Base-by-base conservation (phyloP, 176 grass and related monocot species). In the Oryza brachyantha region DNA sequence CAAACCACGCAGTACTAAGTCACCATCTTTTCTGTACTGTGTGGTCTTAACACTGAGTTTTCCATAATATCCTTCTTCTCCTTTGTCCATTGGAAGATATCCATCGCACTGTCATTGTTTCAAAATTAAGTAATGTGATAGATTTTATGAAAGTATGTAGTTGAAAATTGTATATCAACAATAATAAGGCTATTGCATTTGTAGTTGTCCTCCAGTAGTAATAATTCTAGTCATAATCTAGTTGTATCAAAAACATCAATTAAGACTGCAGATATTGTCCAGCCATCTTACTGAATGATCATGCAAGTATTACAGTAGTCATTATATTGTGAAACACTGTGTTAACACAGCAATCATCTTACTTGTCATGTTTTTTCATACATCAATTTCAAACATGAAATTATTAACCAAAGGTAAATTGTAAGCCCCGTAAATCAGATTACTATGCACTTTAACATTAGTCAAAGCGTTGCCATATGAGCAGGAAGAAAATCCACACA, bases 91-190 rank as follows among this genome's bases (percentile, higher is more conserved):
- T 64, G 89, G 90, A 74, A 99, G 81, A 84, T 99, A 99, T 75
- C 82, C 78, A 64, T 89, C 54, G 66, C 96, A 99, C 96, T 99
- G 87, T 24, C 74, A 98, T 69, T 76, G 52, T 89, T 80, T 59
- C 9, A 16, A 78, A 52, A 17, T 26, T 35, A 39, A 52, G 22
- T 79, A 60, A 61, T 69, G 68, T 37, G 68, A 66, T 21, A 40
- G 1, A 9, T 62, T 66, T 73, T 75, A 80, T 25, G 13, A 34
- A 40, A 75, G 25, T 0, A 81, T 67, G 61, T 46, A 85, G 29
- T 41, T 22, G 29, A 55, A 85, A 17, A 22, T 7, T 73, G 52
- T 24, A 13, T 22, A 16, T 75, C 19, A 65, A 89, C 42, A 70
- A 75, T 27, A 57, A 70, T 55, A 25, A 50, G 27, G 25, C 5